Evolutionary conservation across 169 alveolate genomes (phyloP), one percentile per base, ranked within the genome.

Genomic region (Plasmodium berghei): DNA sequence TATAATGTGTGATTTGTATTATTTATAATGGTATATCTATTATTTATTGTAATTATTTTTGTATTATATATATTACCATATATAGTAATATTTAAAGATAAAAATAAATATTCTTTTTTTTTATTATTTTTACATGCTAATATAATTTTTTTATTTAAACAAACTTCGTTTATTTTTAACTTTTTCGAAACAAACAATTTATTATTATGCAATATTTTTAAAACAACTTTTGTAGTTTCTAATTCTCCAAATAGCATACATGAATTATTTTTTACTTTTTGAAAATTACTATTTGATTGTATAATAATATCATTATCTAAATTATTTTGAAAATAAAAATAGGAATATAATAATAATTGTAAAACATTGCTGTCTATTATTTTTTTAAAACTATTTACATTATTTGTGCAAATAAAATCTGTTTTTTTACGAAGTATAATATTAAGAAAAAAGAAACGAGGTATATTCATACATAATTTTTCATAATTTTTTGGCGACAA

Each of bases 271-370:
- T 45, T 64, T 1, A 77, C 66, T 52, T 22, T 77, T 8, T 77
- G 89, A 2, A 62, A 42, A 58, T 77, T 72, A 6, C 69, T 77
- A 63, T 58, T 52, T 18, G 89, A 77, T 26, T 52, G 49, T 1
- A 77, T 58, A 16, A 77, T 52, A 14, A 77, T 18, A 40, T 77
- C 89, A 2, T 77, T 58, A 18, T 69, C 66, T 52, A 77, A 10
- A 77, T 77, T 77, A 9, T 77, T 77, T 77, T 77, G 89, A 77
- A 77, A 77, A 45, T 24, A 63, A 63, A 63, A 77, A 1, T 67
- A 34, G 0, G 77, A 66, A 26, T 77, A 77, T 5, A 77, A 63
- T 20, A 77, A 58, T 34, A 77, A 10, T 58, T 77, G 89, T 12
- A 55, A 58, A 0, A 77, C 89, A 56, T 63, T 77, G 16, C 89